These are phyloP conservation scores for Porcisia deanei DNA, from an alignment of 208 protist genomes.

Conservation along the genomic window DNA sequence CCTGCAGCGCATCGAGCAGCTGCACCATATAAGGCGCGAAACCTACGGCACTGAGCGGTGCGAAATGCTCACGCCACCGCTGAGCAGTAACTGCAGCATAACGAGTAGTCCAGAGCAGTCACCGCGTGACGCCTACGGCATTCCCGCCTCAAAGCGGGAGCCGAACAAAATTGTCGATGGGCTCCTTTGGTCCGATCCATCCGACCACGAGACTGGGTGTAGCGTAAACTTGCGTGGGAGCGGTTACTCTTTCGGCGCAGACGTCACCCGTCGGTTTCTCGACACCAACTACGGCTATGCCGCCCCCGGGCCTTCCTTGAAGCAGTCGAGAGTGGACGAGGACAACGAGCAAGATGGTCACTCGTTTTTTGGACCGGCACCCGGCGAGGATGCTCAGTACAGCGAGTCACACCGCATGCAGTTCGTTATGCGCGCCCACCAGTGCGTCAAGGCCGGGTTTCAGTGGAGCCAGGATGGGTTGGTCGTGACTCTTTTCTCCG, in stretches of 20 bases:
- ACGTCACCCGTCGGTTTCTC: constrained; percentile 73
- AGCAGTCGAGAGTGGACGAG: background rate
- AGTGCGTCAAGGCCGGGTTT: constrained; percentile 92
- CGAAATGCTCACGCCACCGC: constrained; percentile 18
- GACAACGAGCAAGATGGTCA: background rate
- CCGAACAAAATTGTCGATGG: constrained; percentile 97
- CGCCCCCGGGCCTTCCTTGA: constrained; percentile 32
- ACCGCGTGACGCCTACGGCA: constrained; percentile 12
- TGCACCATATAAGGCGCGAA: constrained; percentile 58
- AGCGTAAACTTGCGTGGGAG: constrained; percentile 61
- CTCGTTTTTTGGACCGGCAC: background rate
- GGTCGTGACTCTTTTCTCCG: constrained; percentile 82
- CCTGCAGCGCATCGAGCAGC: constrained; percentile 42
- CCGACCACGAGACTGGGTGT: constrained; percentile 75
- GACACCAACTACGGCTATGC: constrained; percentile 57
- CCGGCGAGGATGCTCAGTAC: background rate
- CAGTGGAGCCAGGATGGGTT: constrained; percentile 53
- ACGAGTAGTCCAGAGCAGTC: constrained; percentile 27
- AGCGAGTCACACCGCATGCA: constrained; percentile 78
- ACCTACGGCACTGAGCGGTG: constrained; percentile 52
- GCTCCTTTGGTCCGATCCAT: constrained; percentile 99
- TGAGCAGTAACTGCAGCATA: constrained; percentile 19
- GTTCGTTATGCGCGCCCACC: constrained; percentile 92
- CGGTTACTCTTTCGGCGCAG: constrained; percentile 76
- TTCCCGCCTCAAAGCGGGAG: constrained; percentile 4